Conservation (phyloP, 805 yeast genomes). For the Candida ipomoeae region DNA sequence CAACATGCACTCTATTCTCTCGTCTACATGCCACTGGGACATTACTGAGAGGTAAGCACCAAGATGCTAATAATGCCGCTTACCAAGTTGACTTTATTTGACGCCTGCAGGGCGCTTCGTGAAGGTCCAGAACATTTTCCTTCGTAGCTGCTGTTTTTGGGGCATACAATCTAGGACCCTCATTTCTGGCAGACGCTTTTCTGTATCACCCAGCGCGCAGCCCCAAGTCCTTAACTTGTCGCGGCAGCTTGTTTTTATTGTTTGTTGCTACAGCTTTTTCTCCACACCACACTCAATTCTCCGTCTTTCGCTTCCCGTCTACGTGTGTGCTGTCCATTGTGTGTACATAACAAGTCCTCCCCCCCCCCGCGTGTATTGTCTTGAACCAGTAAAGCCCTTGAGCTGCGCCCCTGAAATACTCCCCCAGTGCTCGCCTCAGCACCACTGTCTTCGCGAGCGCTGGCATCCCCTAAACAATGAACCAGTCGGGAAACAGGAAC, state of each 20-base stretch:
- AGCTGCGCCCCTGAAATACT: constrained; percentile 1
- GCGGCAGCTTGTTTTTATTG: constrained; percentile 1
- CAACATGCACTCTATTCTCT: neutral
- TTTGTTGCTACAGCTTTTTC: constrained; percentile 7
- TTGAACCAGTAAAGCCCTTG: neutral
- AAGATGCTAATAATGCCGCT: neutral
- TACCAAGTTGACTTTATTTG: neutral
- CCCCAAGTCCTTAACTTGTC: neutral
- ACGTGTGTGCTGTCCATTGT: neutral
- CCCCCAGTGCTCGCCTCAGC: constrained; percentile 4
- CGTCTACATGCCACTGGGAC: neutral
- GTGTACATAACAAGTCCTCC: neutral
- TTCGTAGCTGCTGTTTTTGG: neutral
- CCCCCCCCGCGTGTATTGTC: neutral
- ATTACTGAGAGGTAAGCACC: neutral
- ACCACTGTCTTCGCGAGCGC: constrained; percentile 4
- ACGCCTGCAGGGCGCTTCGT: neutral
- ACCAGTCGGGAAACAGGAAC: constrained; percentile 38
- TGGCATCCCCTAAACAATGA: constrained; percentile 21
- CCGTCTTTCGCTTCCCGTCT: constrained; percentile 3
- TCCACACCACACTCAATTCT: constrained; percentile 1
- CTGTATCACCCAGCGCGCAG: neutral
- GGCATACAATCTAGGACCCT: neutral
- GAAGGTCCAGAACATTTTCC: neutral
- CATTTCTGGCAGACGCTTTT: constrained; percentile 1